These are phyloP conservation scores for Gnomoniopsis smithogilvyi DNA, from an alignment of 2,329 filamentous ascomycete genomes.

Conservation along the genomic window DNA sequence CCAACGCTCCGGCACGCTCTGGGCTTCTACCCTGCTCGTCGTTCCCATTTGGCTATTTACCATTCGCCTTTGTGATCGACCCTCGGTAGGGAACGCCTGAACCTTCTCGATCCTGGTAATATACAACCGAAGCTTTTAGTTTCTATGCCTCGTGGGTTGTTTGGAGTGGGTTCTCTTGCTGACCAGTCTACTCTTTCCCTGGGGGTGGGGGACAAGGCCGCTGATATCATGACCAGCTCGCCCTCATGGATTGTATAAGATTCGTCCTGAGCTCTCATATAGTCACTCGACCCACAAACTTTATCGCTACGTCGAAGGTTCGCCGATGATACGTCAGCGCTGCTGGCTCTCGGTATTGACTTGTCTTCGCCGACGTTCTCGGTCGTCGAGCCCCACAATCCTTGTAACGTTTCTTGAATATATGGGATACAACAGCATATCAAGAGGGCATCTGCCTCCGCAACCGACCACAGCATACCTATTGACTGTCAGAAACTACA, in stretches of 20 bases:
- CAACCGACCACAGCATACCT: conserved; percentile 2
- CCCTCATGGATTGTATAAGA: background rate
- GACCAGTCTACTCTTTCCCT: background rate
- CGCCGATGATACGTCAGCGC: background rate
- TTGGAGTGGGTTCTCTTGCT: background rate
- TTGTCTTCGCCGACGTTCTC: background rate
- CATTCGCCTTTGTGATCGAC: background rate
- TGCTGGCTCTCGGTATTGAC: background rate
- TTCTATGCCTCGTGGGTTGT: background rate
- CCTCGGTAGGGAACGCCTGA: conserved; percentile 1
- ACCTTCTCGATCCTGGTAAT: conserved; percentile 1
- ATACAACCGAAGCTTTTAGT: background rate
- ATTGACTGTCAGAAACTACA: background rate
- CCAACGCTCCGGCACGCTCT: background rate
- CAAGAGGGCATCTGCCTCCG: conserved; percentile 2
- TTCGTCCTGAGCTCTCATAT: background rate
- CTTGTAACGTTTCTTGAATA: background rate
- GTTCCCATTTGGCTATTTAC: background rate
- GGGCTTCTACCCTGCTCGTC: background rate
- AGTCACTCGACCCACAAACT: background rate
- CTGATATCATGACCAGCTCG: background rate
- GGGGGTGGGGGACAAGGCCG: background rate
- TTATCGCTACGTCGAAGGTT: background rate
- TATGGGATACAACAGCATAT: conserved; percentile 1
- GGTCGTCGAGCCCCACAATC: background rate